Evolutionary conservation across 257 asterid genomes (phyloP).

Genomic region (Leptodermis oblonga): DNA sequence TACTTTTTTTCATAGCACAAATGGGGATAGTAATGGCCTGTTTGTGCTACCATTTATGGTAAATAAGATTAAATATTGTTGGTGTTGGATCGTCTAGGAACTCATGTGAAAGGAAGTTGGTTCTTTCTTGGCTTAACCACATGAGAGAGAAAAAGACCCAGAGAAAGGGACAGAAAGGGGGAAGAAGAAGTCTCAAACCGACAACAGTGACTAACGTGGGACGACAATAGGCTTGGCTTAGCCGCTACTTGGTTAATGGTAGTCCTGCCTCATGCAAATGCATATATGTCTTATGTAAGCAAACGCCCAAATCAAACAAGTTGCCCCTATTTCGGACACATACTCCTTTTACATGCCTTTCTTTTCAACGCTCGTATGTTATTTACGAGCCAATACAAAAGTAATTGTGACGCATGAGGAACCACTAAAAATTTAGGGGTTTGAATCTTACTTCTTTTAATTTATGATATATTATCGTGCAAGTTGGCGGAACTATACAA

Average conservation of each 20-base stretch:
- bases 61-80: not conserved
- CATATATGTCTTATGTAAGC: too few species aligned
- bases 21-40: conserved; percentile 18
- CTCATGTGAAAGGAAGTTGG: conserved; percentile 1
- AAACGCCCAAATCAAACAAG: not conserved
- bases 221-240: conserved; percentile 42
- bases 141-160: conserved; percentile 27
- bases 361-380: too few species aligned
- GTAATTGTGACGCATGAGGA: too few species aligned
- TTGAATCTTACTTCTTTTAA: too few species aligned
- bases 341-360: too few species aligned
- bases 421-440: too few species aligned
- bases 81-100: not conserved
- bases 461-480: too few species aligned
- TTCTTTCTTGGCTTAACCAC: conserved; percentile 22
- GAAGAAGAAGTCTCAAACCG: conserved; percentile 40
- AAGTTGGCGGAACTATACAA: too few species aligned
- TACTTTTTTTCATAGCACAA: conserved; percentile 9
- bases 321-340: not conserved
- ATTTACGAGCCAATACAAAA: too few species aligned
- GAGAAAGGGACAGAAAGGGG: not conserved
- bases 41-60: conserved; percentile 9
- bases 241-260: conserved; percentile 49
- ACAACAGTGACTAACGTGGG: conserved; percentile 29
- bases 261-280: too few species aligned